Conservation (phyloP, 306 rosid genomes). For the Medicago ruthenica region DNA sequence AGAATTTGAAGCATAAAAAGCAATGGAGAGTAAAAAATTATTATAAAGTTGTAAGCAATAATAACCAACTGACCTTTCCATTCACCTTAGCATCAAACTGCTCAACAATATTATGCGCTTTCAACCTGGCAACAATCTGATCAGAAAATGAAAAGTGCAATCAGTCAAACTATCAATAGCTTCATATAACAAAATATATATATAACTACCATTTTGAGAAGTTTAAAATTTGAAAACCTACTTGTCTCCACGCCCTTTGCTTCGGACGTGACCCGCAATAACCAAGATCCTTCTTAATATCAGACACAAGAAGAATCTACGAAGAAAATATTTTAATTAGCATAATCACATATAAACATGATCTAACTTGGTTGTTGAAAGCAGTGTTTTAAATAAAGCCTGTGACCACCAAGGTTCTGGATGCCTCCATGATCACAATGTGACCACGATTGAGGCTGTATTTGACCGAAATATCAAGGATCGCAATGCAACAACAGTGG, state of each 20-base stretch:
- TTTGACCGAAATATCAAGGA: too few species aligned
- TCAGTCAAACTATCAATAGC: constrained; percentile 14
- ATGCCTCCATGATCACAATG: too few species aligned
- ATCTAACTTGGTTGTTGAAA: too few species aligned
- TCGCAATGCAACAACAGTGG: too few species aligned
- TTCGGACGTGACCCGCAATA: constrained; percentile 61
- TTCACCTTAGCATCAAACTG: constrained; percentile 88
- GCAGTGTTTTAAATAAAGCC: too few species aligned
- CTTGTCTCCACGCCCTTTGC: constrained; percentile 82
- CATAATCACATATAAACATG: constrained; percentile 7
- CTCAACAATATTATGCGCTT: constrained; percentile 62
- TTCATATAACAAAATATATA: constrained; percentile 23
- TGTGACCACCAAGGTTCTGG: too few species aligned
- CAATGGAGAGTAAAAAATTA: not conserved
- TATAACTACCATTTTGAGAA: constrained; percentile 30
- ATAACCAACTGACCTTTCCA: constrained; percentile 73
- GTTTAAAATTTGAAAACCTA: constrained; percentile 35
- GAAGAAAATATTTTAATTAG: constrained; percentile 45
- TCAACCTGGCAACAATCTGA: constrained; percentile 71
- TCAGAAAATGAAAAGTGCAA: constrained; percentile 28
- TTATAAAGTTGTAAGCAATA: not conserved
- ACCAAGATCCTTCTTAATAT: constrained; percentile 84
- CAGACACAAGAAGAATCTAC: constrained; percentile 85
- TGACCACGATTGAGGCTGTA: too few species aligned
- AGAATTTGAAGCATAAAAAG: not conserved